Evolutionary conservation across 371 early-diverging fungal species (phyloP).

Genomic region (Mortierella sp.): DNA sequence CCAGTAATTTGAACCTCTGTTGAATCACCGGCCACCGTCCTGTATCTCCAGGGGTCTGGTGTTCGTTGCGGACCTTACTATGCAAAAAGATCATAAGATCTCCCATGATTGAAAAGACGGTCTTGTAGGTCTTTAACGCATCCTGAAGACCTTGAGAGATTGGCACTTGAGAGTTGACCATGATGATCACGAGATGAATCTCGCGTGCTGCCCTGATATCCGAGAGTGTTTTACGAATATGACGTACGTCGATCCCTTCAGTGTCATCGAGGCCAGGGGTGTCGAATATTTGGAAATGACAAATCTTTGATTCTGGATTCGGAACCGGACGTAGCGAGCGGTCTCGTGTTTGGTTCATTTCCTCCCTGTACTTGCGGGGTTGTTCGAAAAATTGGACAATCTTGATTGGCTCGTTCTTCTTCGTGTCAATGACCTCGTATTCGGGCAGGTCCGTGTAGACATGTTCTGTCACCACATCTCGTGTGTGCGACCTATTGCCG

Average conservation of each 20-base stretch:
- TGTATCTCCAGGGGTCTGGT: neutral
- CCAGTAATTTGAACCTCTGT: neutral
- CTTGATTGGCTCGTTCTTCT: neutral
- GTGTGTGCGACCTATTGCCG: neutral
- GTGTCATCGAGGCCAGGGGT: neutral
- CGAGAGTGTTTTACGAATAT: neutral
- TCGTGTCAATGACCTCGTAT: neutral
- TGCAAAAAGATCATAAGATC: constrained; percentile 8
- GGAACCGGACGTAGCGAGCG: too few species aligned
- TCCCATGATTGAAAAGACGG: constrained; percentile 9
- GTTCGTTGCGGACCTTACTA: neutral
- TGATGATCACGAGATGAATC: constrained; percentile 2
- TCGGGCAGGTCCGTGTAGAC: neutral
- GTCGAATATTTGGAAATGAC: neutral
- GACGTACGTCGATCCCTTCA: neutral
- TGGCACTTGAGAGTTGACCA: neutral
- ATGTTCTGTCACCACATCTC: neutral
- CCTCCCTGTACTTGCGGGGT: neutral
- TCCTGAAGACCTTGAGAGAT: neutral
- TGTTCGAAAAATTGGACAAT: neutral
- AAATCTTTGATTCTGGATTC: neutral
- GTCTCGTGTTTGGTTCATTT: neutral
- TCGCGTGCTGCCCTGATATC: neutral
- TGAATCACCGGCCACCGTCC: neutral
- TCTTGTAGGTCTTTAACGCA: neutral